Percentiles rank a stretch among this genome's conserved stretches.
Evolutionary conservation across 2,329 filamentous ascomycete species (phyloP).

Genomic region (Colletotrichum truncatum): DNA sequence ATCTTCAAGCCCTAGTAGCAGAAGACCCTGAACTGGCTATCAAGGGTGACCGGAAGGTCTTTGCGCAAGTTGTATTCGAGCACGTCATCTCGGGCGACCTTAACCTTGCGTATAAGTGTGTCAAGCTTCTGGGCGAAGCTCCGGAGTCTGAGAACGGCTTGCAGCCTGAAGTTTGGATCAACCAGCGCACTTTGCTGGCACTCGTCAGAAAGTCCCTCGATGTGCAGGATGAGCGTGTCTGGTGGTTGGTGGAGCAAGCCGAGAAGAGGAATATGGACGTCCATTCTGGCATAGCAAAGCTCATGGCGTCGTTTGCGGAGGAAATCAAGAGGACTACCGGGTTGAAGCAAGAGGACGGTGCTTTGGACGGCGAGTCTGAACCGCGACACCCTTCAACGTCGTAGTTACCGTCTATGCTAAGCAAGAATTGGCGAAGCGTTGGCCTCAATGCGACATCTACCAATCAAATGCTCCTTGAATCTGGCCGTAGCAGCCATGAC

Average conservation of each 20-base stretch:
- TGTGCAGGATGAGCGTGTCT: constrained; percentile 25
- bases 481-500: neutral
- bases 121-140: constrained; percentile 16
- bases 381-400: neutral
- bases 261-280: constrained; percentile 24
- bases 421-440: neutral
- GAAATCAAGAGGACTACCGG: constrained; percentile 17
- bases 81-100: constrained; percentile 17
- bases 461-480: neutral
- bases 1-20: constrained; percentile 36
- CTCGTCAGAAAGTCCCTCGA: constrained; percentile 25
- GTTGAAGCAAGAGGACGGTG: neutral
- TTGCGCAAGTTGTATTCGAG: constrained; percentile 19
- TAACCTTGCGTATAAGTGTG: constrained; percentile 25
- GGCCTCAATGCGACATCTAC: neutral
- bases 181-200: constrained; percentile 13
- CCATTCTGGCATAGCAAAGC: constrained; percentile 24
- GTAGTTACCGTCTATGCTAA: neutral
- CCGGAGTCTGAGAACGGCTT: neutral
- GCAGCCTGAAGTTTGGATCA: constrained; percentile 4
- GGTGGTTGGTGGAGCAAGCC: constrained; percentile 29
- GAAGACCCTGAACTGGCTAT: constrained; percentile 40
- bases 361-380: neutral
- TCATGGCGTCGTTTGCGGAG: constrained; percentile 26
- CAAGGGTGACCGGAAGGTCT: constrained; percentile 14